Evolutionary conservation across 2,329 filamentous ascomycete species (phyloP).

Genomic region (Cytospora chrysosperma): DNA sequence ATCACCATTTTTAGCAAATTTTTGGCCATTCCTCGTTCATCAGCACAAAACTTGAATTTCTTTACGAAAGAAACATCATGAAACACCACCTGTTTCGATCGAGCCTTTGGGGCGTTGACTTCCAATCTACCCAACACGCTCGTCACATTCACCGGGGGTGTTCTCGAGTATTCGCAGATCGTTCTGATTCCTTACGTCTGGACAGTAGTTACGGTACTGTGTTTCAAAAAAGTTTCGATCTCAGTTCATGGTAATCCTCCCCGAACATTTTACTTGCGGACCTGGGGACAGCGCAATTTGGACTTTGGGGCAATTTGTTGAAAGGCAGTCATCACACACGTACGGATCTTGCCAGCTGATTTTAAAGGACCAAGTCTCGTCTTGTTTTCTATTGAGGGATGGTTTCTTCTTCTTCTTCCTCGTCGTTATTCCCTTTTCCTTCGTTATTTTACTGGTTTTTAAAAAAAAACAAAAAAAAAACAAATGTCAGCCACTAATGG

Average conservation of each 20-base stretch:
- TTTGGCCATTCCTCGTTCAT: background rate
- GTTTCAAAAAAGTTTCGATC: too few relatives aligned
- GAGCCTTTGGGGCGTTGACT: background rate
- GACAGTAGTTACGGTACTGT: too few relatives aligned
- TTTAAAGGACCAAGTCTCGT: too few relatives aligned
- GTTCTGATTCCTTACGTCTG: background rate
- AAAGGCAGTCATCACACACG: background rate
- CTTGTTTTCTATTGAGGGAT: background rate
- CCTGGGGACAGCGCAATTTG: background rate
- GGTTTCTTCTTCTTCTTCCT: too few relatives aligned
- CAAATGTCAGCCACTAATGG: too few relatives aligned
- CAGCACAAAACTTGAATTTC: background rate
- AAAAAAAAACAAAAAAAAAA: too few relatives aligned
- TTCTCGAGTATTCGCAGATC: background rate
- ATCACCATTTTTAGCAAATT: background rate
- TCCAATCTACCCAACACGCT: background rate
- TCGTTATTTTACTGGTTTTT: too few relatives aligned
- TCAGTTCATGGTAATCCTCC: background rate
- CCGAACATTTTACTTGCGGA: background rate
- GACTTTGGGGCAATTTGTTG: background rate
- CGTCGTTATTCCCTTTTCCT: too few relatives aligned
- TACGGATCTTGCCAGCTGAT: background rate
- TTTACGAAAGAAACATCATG: background rate
- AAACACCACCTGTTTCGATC: background rate
- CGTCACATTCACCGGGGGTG: background rate